A percentile compares a stretch with the other conserved stretches of the same genome.
Evolutionary conservation across 129 eudicot genomes (phyloP).

Genomic region (Escallonia rubra): DNA sequence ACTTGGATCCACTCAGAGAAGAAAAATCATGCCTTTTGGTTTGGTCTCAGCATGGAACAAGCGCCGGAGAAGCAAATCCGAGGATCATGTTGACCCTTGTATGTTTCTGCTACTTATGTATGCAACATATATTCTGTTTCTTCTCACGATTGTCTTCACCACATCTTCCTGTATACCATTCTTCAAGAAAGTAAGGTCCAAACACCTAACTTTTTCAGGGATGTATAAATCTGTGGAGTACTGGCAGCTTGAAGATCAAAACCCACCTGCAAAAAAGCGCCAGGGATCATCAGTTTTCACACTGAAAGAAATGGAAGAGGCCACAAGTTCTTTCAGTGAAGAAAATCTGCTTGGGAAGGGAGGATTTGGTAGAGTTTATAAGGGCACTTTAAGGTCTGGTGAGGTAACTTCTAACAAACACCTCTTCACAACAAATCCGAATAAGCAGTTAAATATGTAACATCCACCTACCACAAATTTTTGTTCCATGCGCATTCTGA

Average conservation of each 20-base stretch:
- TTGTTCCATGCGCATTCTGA: too few relatives aligned
- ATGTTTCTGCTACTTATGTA: constrained; percentile 19
- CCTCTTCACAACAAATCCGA: neutral
- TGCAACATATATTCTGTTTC: neutral
- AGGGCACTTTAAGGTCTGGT: constrained; percentile 81
- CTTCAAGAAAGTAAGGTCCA: neutral
- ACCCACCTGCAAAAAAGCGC: constrained; percentile 58
- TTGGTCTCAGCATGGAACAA: constrained; percentile 96
- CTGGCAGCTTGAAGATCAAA: constrained; percentile 76
- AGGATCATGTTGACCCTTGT: constrained; percentile 80
- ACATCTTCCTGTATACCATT: neutral
- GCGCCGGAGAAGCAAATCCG: constrained; percentile 82
- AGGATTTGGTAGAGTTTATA: constrained; percentile 92
- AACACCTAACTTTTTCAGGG: constrained; percentile 53
- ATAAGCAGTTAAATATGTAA: too few relatives aligned
- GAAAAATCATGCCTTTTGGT: constrained; percentile 74
- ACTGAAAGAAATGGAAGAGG: constrained; percentile 90
- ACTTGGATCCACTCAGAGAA: constrained; percentile 16
- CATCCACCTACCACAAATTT: too few relatives aligned
- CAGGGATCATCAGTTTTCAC: constrained; percentile 81
- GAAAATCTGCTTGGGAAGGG: constrained; percentile 83
- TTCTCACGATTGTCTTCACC: neutral
- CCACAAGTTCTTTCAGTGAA: constrained; percentile 79
- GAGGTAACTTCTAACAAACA: constrained; percentile 45
- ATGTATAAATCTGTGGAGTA: constrained; percentile 66